Evolutionary conservation across 345 rosid species (phyloP).

Genomic region (Gossypium herbaceum): DNA sequence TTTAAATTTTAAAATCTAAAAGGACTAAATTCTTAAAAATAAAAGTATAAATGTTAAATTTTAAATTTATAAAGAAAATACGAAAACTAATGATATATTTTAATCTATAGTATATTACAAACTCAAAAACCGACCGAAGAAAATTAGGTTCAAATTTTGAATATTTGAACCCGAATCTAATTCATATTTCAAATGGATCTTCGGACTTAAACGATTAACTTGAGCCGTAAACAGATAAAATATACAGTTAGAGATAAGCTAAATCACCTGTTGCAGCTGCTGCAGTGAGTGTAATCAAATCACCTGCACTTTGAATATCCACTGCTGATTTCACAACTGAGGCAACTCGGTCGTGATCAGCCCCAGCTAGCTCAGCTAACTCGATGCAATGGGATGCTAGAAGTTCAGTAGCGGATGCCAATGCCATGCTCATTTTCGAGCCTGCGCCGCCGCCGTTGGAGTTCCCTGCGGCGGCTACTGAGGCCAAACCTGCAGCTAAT

Average conservation of each 20-base stretch:
- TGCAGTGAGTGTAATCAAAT: slow-evolving; percentile 71
- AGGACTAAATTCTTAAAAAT: no score
- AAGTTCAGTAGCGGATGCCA: slow-evolving; percentile 85
- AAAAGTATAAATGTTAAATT: accelerated
- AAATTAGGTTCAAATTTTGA: no score
- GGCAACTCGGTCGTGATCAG: slow-evolving; percentile 67
- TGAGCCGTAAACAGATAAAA: no score
- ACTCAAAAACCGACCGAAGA: accelerated
- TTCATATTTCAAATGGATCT: no score
- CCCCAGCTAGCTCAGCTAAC: slow-evolving; percentile 74
- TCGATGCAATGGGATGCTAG: slow-evolving; percentile 90
- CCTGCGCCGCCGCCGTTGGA: slow-evolving; percentile 19
- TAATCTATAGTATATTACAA: no score
- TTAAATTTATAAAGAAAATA: no score
- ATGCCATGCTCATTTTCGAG: slow-evolving; percentile 71
- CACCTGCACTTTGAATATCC: slow-evolving; percentile 75
- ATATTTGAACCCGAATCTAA: no score
- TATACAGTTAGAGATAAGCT: background rate
- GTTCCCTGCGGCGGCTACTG: slow-evolving; percentile 55
- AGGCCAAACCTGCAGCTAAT: slow-evolving; percentile 89
- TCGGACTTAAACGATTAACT: no score
- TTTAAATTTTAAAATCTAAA: no score
- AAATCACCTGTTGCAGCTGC: slow-evolving; percentile 94
- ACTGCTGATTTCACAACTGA: slow-evolving; percentile 74
- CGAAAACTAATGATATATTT: no score